These are phyloP conservation scores for Talaromyces rugulosus DNA, from an alignment of 2,329 filamentous ascomycete species.

Conservation along the genomic window DNA sequence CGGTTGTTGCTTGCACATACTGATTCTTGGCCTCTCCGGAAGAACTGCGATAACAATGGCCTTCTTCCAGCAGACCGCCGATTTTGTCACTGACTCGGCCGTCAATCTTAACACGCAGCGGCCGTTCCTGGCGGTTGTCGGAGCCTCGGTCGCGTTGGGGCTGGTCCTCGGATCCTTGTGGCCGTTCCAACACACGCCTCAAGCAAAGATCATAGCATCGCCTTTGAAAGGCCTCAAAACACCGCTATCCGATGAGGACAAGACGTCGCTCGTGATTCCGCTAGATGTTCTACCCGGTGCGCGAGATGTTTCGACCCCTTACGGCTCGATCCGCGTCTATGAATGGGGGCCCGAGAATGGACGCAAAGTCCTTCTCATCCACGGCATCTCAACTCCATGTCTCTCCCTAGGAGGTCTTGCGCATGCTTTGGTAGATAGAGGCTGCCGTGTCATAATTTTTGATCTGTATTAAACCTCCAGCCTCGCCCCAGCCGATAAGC, in stretches of 20 bases:
- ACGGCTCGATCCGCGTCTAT: conserved; percentile 68
- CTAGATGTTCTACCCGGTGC: conserved; percentile 60
- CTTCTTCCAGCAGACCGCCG: conserved; percentile 31
- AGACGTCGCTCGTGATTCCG: conserved; percentile 57
- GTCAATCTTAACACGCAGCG: conserved; percentile 26
- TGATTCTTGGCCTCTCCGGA: background rate
- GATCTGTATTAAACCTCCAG: conserved; percentile 44
- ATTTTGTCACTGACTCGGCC: conserved; percentile 30
- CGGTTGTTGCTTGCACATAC: background rate
- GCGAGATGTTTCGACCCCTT: conserved; percentile 58
- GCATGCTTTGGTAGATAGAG: conserved; percentile 58
- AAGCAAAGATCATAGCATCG: conserved; percentile 26
- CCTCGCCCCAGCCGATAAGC: background rate
- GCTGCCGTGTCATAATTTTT: conserved; percentile 76
- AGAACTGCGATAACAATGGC: conserved; percentile 16
- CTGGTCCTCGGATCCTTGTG: conserved; percentile 28
- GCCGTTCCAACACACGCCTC: conserved; percentile 11
- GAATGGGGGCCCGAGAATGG: conserved; percentile 74
- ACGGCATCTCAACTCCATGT: conserved; percentile 77
- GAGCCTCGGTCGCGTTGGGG: conserved; percentile 32
- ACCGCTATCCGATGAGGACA: conserved; percentile 32
- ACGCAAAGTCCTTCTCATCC: conserved; percentile 68
- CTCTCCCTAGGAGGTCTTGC: conserved; percentile 65
- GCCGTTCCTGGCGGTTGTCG: conserved; percentile 30
- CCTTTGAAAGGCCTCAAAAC: conserved; percentile 33